Conservation (phyloP, 2,329 filamentous ascomycete genomes). For the Thielaviopsis musarum region DNA sequence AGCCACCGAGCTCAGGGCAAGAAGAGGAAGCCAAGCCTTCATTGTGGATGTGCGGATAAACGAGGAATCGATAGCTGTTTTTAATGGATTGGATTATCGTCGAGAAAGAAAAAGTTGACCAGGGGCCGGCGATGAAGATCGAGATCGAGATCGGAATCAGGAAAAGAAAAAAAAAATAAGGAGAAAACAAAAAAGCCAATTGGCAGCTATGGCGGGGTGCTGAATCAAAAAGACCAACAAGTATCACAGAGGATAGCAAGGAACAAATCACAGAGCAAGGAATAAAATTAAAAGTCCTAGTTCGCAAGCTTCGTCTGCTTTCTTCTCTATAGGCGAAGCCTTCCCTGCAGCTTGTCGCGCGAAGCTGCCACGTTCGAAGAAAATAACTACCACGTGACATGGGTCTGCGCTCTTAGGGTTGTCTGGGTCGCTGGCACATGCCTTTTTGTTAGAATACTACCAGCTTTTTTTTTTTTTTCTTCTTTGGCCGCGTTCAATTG, state of each 20-base stretch:
- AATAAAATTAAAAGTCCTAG: too few species aligned
- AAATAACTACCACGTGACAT: slow-evolving; percentile 4
- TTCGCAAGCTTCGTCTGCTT: too few species aligned
- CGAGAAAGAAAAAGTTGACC: too few species aligned
- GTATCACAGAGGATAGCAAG: background rate
- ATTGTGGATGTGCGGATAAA: slow-evolving; percentile 21
- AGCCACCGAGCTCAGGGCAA: slow-evolving; percentile 47
- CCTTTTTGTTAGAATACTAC: too few species aligned
- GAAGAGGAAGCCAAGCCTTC: slow-evolving; percentile 45
- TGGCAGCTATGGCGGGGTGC: background rate
- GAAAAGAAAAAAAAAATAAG: background rate
- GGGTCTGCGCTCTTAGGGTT: background rate
- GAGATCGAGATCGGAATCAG: background rate
- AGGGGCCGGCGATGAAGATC: background rate
- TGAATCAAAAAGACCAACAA: background rate
- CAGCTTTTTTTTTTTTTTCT: background rate
- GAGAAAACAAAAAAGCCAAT: background rate
- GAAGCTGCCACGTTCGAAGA: slow-evolving; percentile 14
- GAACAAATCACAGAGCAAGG: too few species aligned
- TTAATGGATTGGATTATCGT: background rate
- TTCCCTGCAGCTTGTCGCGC: background rate
- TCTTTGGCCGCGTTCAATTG: background rate
- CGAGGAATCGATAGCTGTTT: background rate
- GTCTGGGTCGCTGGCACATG: background rate
- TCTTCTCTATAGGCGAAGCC: background rate